Evolutionary conservation across 805 yeast species (phyloP), one percentile per base, ranked within the genome.

Genomic region (Starmerella vaccinii): DNA sequence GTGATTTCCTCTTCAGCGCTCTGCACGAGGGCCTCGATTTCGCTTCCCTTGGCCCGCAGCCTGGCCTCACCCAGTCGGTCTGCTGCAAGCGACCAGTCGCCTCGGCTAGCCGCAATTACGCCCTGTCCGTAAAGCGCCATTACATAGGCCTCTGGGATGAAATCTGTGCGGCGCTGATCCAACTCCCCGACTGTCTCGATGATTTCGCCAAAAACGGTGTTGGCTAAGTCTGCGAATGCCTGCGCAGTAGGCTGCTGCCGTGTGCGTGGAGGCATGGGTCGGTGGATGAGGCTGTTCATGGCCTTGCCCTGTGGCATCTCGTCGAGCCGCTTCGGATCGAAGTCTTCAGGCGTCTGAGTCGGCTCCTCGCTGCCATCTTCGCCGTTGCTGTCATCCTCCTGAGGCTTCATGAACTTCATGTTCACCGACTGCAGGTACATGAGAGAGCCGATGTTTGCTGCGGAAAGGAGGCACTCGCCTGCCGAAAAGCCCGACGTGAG

Each of bases 121-220:
- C 96, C 97, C 37, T 85, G 70, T 0, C 95, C 94, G 62, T 84
- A 89, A 0, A 87, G 78, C 0, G 95, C 79, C 63, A 89, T 71
- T 0, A 94, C 92, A 38, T 83, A 78, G 1, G 84, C 78, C 55
- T 84, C 86, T 29, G 76, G 74, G 12, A 82, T 66, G 35, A 57
- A 47, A 15, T 50, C 53, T 3, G 54, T 44, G 15, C 63, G 54
- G 16, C 61, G 50, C 33, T 49, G 52, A 44, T 54, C 48, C 19
- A 58, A 47, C 5, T 46, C 24, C 18, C 52, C 43, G 15, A 58
- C 48, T 29, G 56, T 55, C 48, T 37, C 51, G 38, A 53, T 49
- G 43, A 47, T 59, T 54, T 47, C 59, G 42, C 32, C 51, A 53
- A 23, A 57, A 30, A 50, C 53, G 40, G 45, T 50, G 32, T 47